These are phyloP conservation scores for Solioccasus polychromus DNA, from an alignment of 768 basidiomycete species.

Conservation along the genomic window DNA sequence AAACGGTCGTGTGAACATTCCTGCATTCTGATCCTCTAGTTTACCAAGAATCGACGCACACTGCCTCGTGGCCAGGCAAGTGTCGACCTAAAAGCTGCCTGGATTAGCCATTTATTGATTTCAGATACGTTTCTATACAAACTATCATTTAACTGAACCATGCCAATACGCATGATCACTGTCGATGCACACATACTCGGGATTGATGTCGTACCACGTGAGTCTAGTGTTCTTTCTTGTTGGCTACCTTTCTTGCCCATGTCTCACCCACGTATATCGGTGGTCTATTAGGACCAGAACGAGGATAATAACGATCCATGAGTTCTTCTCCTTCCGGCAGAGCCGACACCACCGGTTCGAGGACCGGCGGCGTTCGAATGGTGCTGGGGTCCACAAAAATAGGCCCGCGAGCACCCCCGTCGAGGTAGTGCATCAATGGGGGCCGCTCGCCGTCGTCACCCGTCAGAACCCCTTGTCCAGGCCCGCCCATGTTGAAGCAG, in stretches of 20 bases:
- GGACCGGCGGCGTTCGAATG: conserved; percentile 4
- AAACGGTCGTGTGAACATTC: no score
- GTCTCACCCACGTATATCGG: conserved; percentile 21
- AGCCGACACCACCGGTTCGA: conserved; percentile 4
- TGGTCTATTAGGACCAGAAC: rapidly evolving
- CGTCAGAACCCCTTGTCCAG: neutral
- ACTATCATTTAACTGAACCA: no score
- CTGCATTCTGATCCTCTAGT: no score
- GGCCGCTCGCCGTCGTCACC: neutral
- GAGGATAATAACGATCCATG: conserved; percentile 8
- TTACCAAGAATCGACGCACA: no score
- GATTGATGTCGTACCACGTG: no score
- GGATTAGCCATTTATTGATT: no score
- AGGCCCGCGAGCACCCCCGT: conserved; percentile 5
- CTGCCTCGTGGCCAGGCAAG: no score
- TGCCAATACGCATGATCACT: no score
- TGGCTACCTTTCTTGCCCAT: conserved; percentile 13
- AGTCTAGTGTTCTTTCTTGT: no score
- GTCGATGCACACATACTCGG: no score
- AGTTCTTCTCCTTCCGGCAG: conserved; percentile 16
- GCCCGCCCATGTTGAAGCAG: neutral
- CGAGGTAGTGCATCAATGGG: conserved; percentile 8
- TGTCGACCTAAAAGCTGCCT: no score
- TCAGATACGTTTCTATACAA: no score
- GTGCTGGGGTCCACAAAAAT: conserved; percentile 2